Evolutionary conservation across 148 eudicot species (phyloP).

Genomic region (Arctostaphylos glauca): DNA sequence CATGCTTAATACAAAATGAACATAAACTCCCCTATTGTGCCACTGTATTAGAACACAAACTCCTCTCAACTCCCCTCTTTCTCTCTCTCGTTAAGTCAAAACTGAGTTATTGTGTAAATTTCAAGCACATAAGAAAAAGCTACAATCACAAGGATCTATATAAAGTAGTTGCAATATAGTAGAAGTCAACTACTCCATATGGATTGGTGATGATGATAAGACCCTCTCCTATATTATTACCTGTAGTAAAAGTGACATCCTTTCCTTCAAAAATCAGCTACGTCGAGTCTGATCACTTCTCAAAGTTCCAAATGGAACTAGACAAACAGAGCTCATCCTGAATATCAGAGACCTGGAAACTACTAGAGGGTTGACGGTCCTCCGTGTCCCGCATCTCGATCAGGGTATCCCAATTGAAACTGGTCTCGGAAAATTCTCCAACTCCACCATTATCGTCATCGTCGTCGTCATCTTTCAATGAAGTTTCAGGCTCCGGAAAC

Average conservation of each 20-base stretch:
- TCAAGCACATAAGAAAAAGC: neutral
- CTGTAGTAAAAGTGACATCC: neutral
- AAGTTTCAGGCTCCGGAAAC: constrained; percentile 13
- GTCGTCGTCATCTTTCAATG: constrained; percentile 23
- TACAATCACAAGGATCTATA: neutral
- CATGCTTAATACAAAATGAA: too few species aligned
- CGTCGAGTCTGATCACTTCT: neutral
- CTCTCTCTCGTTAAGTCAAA: neutral
- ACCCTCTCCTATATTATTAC: neutral
- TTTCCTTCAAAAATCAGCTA: neutral
- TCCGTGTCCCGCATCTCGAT: constrained; percentile 46
- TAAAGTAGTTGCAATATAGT: too few species aligned
- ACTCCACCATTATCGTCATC: constrained; percentile 4
- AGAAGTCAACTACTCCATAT: too few species aligned
- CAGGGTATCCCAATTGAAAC: constrained; percentile 64
- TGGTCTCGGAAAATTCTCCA: constrained; percentile 23
- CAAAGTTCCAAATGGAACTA: constrained; percentile 5
- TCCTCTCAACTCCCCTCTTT: too few species aligned
- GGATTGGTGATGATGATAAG: neutral
- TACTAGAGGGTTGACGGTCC: constrained; percentile 19
- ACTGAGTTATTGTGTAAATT: neutral
- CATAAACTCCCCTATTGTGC: too few species aligned
- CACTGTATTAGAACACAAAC: too few species aligned
- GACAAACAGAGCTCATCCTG: neutral
- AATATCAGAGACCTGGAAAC: neutral